Evolutionary conservation across 257 asterid genomes (phyloP).

Genomic region (Echites panduratus): DNA sequence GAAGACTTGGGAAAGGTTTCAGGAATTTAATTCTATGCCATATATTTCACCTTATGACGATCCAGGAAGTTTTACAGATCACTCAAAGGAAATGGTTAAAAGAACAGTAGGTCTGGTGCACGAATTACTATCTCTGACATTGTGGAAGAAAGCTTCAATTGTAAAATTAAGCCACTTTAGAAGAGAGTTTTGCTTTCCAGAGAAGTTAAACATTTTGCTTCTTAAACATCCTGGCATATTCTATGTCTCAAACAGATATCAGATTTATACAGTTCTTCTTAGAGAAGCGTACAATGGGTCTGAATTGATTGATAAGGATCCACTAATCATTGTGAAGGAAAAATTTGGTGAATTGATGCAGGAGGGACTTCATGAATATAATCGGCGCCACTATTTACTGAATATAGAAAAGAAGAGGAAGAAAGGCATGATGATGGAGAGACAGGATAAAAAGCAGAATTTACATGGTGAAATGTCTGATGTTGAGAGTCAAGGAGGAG

Average conservation of each 20-base stretch:
- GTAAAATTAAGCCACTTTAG: conserved; percentile 63
- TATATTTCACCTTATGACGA: conserved; percentile 67
- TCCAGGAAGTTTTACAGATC: conserved; percentile 35
- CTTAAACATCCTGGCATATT: conserved; percentile 86
- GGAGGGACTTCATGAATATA: conserved; percentile 82
- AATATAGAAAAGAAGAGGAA: conserved; percentile 71
- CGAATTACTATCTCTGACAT: conserved; percentile 65
- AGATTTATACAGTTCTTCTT: conserved; percentile 67
- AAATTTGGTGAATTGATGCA: conserved; percentile 87
- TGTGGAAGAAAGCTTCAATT: conserved; percentile 80
- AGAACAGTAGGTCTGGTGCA: conserved; percentile 66
- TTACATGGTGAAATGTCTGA: conserved; percentile 21
- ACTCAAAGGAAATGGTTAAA: conserved; percentile 65
- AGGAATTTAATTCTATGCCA: conserved; percentile 67
- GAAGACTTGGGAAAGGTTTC: conserved; percentile 72
- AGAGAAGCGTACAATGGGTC: conserved; percentile 71
- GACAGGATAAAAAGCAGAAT: conserved; percentile 29
- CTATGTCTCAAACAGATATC: conserved; percentile 70
- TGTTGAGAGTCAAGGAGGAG: conserved; percentile 43
- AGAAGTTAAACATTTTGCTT: conserved; percentile 59
- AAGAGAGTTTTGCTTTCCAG: conserved; percentile 70
- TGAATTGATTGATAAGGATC: conserved; percentile 71
- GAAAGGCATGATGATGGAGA: conserved; percentile 35
- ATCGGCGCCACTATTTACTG: conserved; percentile 53
- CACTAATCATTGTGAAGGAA: conserved; percentile 74